phyloP scores from a whole-genome alignment of 164 flowering plant genomes.

The Euptelea pleiosperma region DNA sequence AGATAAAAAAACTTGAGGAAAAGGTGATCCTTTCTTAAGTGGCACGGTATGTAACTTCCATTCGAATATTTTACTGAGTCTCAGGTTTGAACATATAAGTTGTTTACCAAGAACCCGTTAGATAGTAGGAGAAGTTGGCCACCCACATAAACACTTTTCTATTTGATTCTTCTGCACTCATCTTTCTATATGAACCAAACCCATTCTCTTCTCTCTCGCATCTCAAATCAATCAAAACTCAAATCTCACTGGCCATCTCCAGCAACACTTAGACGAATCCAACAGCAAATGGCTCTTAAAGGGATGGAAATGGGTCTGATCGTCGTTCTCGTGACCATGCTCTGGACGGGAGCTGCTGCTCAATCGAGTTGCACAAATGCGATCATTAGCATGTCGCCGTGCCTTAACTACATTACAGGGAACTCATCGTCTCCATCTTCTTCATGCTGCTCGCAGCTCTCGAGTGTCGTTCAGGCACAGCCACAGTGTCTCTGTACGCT shows the following conservation, averaged over 20 bases:
- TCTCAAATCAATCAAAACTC: not conserved
- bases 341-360: constrained; percentile 44
- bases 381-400: constrained; percentile 61
- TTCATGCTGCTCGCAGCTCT: constrained; percentile 69
- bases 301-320: constrained; percentile 23
- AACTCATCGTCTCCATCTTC: constrained; percentile 66
- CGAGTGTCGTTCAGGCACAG: constrained; percentile 49
- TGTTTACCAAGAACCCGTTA: constrained; percentile 12
- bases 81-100: not conserved
- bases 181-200: constrained; percentile 9
- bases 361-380: constrained; percentile 60
- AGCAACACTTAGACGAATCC: not conserved
- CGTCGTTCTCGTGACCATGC: constrained; percentile 24
- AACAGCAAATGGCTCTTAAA: constrained; percentile 28
- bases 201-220: not conserved
- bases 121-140: constrained; percentile 19
- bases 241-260: not conserved
- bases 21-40: not conserved
- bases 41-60: not conserved
- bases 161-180: constrained; percentile 1
- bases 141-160: constrained; percentile 4
- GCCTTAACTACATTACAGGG: constrained; percentile 65
- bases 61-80: not conserved
- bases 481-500: constrained; percentile 64
- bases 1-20: no score